phyloP scores from a whole-genome alignment of 2,329 filamentous ascomycete genomes.

The Epichloe elymi region DNA sequence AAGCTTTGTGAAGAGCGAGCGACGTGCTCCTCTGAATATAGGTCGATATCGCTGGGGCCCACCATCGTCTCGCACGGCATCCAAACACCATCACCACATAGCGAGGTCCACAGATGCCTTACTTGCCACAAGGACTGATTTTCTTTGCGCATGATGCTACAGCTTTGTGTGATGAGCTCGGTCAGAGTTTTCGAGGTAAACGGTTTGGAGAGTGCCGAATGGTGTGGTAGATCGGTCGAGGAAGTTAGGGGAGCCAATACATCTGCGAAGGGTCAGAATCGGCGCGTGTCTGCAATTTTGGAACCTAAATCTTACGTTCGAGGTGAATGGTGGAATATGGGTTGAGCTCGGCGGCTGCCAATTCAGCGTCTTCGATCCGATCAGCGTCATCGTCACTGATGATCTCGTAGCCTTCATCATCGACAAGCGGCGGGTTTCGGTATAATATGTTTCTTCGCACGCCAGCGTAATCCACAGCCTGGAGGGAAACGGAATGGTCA shows the following conservation, averaged over 20 bases:
- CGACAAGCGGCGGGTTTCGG: slow-evolving; percentile 57
- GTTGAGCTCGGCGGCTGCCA: slow-evolving; percentile 54
- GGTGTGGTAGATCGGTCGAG: slow-evolving; percentile 59
- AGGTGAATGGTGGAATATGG: slow-evolving; percentile 61
- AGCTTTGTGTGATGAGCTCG: slow-evolving; percentile 55
- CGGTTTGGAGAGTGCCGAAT: slow-evolving; percentile 61
- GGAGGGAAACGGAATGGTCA: slow-evolving; percentile 11
- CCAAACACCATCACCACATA: slow-evolving; percentile 65
- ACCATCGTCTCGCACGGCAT: slow-evolving; percentile 46
- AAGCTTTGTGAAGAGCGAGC: slow-evolving; percentile 22
- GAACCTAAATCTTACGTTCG: slow-evolving; percentile 41
- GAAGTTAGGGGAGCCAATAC: slow-evolving; percentile 61
- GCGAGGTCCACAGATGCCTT: slow-evolving; percentile 57
- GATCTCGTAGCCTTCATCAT: slow-evolving; percentile 67
- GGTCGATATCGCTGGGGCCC: slow-evolving; percentile 38
- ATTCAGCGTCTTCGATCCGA: slow-evolving; percentile 44
- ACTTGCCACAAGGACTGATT: slow-evolving; percentile 60
- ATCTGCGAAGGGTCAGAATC: slow-evolving; percentile 32
- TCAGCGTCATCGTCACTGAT: slow-evolving; percentile 61
- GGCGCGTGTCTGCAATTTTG: neutral
- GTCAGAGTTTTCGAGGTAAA: slow-evolving; percentile 63
- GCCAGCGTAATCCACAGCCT: slow-evolving; percentile 64
- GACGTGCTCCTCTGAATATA: slow-evolving; percentile 38
- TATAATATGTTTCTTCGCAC: slow-evolving; percentile 60
- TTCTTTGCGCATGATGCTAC: slow-evolving; percentile 61